These are phyloP conservation scores for Penicillium sp. DNA, from an alignment of 2,329 filamentous ascomycete genomes.

Conservation along the genomic window DNA sequence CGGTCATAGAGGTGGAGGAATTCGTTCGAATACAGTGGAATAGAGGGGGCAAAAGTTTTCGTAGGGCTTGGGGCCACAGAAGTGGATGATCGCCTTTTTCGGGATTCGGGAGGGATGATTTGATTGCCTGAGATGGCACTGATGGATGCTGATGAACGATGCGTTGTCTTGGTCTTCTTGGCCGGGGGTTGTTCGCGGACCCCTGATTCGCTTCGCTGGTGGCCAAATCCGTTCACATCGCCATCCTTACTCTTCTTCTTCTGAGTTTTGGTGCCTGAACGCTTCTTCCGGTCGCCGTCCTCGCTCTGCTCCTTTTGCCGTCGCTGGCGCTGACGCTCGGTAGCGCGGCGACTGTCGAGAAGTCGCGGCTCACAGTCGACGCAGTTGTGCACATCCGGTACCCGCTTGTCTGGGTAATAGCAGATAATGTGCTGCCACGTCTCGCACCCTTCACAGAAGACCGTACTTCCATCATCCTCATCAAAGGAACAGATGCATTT, in stretches of 20 bases:
- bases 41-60: slow-evolving; percentile 64
- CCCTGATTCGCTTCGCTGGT: slow-evolving; percentile 61
- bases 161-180: slow-evolving; percentile 82
- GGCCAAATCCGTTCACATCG: slow-evolving; percentile 55
- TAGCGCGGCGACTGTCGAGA: slow-evolving; percentile 74
- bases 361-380: slow-evolving; percentile 81
- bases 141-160: slow-evolving; percentile 77
- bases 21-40: slow-evolving; percentile 71
- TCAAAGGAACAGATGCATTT: slow-evolving; percentile 95
- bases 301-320: slow-evolving; percentile 63
- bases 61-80: slow-evolving; percentile 73
- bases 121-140: slow-evolving; percentile 70
- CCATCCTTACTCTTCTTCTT: slow-evolving; percentile 84
- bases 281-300: slow-evolving; percentile 73
- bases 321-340: slow-evolving; percentile 70
- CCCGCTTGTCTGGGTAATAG: slow-evolving; percentile 82
- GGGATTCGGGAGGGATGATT: slow-evolving; percentile 64
- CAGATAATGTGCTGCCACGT: slow-evolving; percentile 99
- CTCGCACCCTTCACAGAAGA: slow-evolving; percentile 93
- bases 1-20: slow-evolving; percentile 77
- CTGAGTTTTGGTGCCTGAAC: slow-evolving; percentile 76
- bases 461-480: slow-evolving; percentile 97
- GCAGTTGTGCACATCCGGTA: slow-evolving; percentile 80
- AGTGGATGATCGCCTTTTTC: slow-evolving; percentile 63
- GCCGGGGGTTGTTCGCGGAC: slow-evolving; percentile 59